Evolutionary conservation across 2,329 filamentous ascomycete genomes (phyloP), one percentile per base, ranked within the genome.

Genomic region (Sarocladium oryzae): DNA sequence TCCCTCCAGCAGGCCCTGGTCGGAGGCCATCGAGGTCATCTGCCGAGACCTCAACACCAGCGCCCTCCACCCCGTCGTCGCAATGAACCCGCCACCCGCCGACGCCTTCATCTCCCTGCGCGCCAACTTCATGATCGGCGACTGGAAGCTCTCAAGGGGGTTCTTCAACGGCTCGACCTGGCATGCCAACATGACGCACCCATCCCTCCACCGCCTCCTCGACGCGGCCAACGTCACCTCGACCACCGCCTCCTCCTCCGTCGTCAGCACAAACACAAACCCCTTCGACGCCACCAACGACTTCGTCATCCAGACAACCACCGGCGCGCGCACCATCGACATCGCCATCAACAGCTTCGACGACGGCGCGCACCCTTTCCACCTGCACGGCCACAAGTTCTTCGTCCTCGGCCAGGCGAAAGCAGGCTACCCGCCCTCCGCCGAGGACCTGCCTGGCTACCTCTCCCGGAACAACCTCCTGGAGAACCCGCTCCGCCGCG

Each of bases 311-410:
- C 69, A 82, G 54, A 69, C 74, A 2, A 65, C n/a, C n/a, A n/a
- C 67, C 1, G 76, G 79, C 49, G 70, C 81, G 24, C 69, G 78
- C 26, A 70, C 71, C 32, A 71, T 81, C 32, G 79, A 80, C 2
- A 74, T 78, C 24, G 71, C 82, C 55, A 84, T 84, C 62, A 82
- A 82, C 43, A 58, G 76, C 38, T 82, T 79, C 6, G 79, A 85
- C 61, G 71, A 84, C 38, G 59, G 66, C 4, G 61, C 61, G 1
- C 67, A 70, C 20, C 66, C 40, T 6, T 43, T 43, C 40, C 40
- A 43, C 40, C 40, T 43, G 8, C 40, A 43, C 66, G 79, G 79
- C 0, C 77, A 82, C 62, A 70, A 70, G 38, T 79, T 82, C 64
- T 78, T 79, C 56, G 66, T 78, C 35, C 57, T 70, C 1, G 35